A percentile compares a stretch with the other conserved stretches of the same genome.
Conservation (phyloP, 768 basidiomycete genomes). For the Lentinula boryana region DNA sequence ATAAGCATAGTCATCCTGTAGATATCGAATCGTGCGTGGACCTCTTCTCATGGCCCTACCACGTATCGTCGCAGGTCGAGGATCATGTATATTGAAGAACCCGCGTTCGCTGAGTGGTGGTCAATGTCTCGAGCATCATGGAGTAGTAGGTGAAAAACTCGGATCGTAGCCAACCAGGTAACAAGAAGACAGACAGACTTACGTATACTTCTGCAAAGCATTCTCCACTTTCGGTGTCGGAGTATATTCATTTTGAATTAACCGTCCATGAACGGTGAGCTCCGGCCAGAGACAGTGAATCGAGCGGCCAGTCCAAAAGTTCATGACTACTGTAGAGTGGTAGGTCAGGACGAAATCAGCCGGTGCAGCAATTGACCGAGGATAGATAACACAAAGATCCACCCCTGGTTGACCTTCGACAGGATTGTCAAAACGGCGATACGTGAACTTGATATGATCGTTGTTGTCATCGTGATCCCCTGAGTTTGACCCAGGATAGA, state of each 20-base stretch:
- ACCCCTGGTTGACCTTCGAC: neutral
- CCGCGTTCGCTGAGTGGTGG: too few species aligned
- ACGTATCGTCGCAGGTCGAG: too few species aligned
- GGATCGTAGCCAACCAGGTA: neutral
- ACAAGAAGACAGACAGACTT: neutral
- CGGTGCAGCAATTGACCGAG: too few species aligned
- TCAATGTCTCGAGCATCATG: too few species aligned
- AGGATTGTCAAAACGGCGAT: neutral
- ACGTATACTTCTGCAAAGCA: neutral
- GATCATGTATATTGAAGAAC: too few species aligned
- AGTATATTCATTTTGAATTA: neutral
- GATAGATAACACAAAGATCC: neutral
- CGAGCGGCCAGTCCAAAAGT: neutral
- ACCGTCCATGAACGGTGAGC: neutral
- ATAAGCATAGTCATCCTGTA: too few species aligned
- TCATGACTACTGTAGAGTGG: neutral
- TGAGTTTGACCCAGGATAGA: neutral
- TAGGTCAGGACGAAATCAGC: neutral
- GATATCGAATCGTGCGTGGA: too few species aligned
- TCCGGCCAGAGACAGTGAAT: neutral
- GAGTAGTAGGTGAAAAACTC: neutral
- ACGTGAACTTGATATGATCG: neutral
- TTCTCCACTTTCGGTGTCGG: neutral
- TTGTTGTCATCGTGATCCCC: neutral
- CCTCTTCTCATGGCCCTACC: too few species aligned